Evolutionary conservation across 2,329 filamentous ascomycete species (phyloP).

Genomic region (Coniella lustricola): DNA sequence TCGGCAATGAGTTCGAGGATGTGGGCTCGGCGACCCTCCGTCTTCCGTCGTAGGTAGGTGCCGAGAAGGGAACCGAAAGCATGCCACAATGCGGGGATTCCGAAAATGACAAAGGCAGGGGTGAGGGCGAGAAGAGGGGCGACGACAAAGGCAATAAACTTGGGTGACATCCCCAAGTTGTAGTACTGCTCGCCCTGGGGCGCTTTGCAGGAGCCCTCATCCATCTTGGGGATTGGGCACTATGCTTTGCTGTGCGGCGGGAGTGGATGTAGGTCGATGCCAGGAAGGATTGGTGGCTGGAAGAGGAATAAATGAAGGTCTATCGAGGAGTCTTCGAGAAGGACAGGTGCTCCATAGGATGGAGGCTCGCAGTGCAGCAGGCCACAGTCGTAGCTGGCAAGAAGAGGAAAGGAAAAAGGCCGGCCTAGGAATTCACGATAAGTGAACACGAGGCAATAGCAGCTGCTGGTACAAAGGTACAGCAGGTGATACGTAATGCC

Average conservation of each 20-base stretch:
- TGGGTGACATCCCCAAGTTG: slow-evolving; percentile 25
- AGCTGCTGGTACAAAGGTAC: neutral
- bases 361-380: neutral
- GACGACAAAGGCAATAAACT: slow-evolving; percentile 22
- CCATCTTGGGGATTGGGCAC: slow-evolving; percentile 22
- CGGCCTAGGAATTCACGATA: neutral
- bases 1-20: slow-evolving; percentile 45
- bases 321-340: neutral
- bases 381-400: neutral
- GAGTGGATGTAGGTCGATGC: neutral
- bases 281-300: neutral
- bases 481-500: slow-evolving; percentile 4
- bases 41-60: slow-evolving; percentile 56
- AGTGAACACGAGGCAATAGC: slow-evolving; percentile 4
- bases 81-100: slow-evolving; percentile 32
- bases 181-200: slow-evolving; percentile 22
- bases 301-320: neutral
- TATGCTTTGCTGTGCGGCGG: neutral
- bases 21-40: slow-evolving; percentile 52
- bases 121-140: slow-evolving; percentile 24
- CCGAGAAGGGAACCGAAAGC: slow-evolving; percentile 41
- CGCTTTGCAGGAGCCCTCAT: slow-evolving; percentile 20
- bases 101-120: slow-evolving; percentile 26
- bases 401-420: neutral
- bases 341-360: slow-evolving; percentile 5